Evolutionary conservation across 2,329 filamentous ascomycete genomes (phyloP).

Genomic region (Diaporthe longicolla): DNA sequence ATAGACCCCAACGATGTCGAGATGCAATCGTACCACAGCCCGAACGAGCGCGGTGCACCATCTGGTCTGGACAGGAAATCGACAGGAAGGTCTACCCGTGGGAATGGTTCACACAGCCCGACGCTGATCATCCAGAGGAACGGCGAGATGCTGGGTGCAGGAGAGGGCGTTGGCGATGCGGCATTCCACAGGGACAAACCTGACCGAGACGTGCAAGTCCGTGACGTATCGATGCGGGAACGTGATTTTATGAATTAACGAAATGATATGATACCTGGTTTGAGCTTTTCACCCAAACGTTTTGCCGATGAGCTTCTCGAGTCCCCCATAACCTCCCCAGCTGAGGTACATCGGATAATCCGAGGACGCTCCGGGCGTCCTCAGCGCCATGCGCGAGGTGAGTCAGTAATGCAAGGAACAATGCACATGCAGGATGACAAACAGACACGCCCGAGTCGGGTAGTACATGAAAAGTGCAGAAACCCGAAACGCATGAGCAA

Average conservation of each 20-base stretch:
- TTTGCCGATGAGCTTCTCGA: not conserved
- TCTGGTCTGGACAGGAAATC: too few species aligned
- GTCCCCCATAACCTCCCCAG: not conserved
- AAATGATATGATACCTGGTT: slow-evolving; percentile 1
- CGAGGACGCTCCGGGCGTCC: too few species aligned
- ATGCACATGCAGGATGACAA: too few species aligned
- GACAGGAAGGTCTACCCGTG: not conserved
- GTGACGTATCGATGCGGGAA: not conserved
- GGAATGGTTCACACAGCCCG: not conserved
- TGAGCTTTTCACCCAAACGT: not conserved
- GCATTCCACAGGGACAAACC: not conserved
- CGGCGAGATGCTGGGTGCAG: not conserved
- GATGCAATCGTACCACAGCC: slow-evolving; percentile 12
- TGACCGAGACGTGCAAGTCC: not conserved
- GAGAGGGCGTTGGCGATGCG: not conserved
- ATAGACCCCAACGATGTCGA: slow-evolving; percentile 10
- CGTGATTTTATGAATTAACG: not conserved
- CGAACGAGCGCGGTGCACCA: not conserved
- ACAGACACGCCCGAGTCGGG: not conserved
- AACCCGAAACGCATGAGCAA: slow-evolving; percentile 17
- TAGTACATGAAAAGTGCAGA: not conserved
- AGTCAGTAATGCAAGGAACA: not conserved
- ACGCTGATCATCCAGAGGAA: slow-evolving; percentile 28
- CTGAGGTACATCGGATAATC: not conserved
- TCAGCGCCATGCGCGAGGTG: not conserved